Evolutionary conservation across 805 yeast genomes (phyloP), one percentile per base, ranked within the genome.

Genomic region (Priceomyces medius): DNA sequence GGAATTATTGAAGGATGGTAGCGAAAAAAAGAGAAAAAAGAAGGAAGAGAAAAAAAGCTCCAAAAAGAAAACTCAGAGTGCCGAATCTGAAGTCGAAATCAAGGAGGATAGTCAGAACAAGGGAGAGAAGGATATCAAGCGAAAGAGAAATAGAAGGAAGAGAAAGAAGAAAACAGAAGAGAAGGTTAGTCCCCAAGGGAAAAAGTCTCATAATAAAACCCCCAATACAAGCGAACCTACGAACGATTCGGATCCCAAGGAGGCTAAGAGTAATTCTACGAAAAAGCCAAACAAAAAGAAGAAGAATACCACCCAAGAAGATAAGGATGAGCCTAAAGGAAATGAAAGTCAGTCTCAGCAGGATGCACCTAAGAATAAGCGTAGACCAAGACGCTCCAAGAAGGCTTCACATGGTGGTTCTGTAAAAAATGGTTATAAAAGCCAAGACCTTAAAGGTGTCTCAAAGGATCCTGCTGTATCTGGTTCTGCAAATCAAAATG

Each of bases 1-100:
- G 31, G 35, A 35, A 41, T 40, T 16, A 37, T 37, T 45, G 20
- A 33, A 21, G 19, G 40, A 38, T 31, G 43, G 37, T 39, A 45
- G 27, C 29, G 40, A 27, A 41, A 38, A 35, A 16, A 13, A 32
- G 13, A 18, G 14, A 34, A 46, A 46, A 28, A 38, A 42, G 35
- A 40, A 31, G 27, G 45, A 44, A 31, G 36, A 20, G 35, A 34
- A 35, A 42, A 41, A 20, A 39, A 39, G 43, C 16, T 26, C 19
- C 18, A 40, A 38, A 21, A 39, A 41, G 36, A 24, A 31, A 24
- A 39, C 44, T 10, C 21, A 12, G 7, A 27, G 42, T 41, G 24
- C 24, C 12, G 17, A 26, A 32, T 16, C 20, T 17, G 16, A 20
- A 35, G 29, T 29, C 18, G 29, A 37, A 38, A 20, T 16, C 23